Conservation (phyloP, 805 yeast species). For the Phaffomyces thermotolerans region DNA sequence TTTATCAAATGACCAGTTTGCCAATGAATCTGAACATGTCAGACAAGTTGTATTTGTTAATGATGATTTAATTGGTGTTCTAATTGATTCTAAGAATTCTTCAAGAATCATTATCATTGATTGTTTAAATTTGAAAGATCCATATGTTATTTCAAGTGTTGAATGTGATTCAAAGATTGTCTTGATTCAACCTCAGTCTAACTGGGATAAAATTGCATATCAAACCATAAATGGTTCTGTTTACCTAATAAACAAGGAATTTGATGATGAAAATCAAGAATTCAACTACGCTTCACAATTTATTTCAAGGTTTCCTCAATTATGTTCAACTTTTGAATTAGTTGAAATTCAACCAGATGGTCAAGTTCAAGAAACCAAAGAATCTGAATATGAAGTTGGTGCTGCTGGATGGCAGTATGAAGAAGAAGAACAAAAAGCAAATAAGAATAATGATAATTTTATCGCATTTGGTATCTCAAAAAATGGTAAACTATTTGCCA, state of each 20-base stretch:
- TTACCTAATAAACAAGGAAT: conserved; percentile 27
- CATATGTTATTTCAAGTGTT: conserved; percentile 33
- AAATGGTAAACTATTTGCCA: conserved; percentile 68
- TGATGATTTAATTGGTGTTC: conserved; percentile 47
- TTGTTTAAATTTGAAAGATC: conserved; percentile 34
- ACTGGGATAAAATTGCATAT: conserved; percentile 43
- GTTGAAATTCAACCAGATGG: conserved; percentile 24
- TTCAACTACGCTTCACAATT: conserved; percentile 23
- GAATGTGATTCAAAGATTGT: conserved; percentile 47
- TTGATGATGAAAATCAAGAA: conserved; percentile 20
- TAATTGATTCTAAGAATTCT: conserved; percentile 43
- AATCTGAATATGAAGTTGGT: conserved; percentile 9
- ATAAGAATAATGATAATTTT: conserved; percentile 18
- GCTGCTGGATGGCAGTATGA: conserved; percentile 3
- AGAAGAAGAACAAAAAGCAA: background rate
- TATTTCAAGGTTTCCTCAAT: conserved; percentile 54
- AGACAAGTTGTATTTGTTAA: conserved; percentile 60
- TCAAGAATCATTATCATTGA: conserved; percentile 49
- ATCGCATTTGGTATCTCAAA: conserved; percentile 65
- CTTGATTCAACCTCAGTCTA: conserved; percentile 46
- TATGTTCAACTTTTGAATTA: conserved; percentile 57
- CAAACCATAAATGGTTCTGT: conserved; percentile 62
- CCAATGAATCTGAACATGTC: conserved; percentile 36
- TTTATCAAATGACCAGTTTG: conserved; percentile 26
- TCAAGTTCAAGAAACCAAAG: conserved; percentile 18